Percentiles rank a stretch among this genome's conserved stretches.
Evolutionary conservation across 257 asterid species (phyloP).

Genomic region (Ajuga chamaepitys): DNA sequence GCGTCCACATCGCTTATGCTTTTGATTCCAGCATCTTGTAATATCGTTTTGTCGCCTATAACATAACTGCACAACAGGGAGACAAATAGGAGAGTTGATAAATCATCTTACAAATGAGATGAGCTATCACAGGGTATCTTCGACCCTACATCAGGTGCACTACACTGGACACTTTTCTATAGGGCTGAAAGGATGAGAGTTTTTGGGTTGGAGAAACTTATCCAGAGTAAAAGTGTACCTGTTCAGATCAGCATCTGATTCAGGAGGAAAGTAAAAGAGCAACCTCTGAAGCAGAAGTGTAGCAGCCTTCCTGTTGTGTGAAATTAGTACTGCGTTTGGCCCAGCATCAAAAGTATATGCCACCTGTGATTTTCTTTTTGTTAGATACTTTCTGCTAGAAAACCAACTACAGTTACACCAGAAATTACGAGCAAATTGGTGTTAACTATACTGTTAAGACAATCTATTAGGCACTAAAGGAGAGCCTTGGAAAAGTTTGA

Average conservation of each 20-base stretch:
- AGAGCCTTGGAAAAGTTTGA: background rate
- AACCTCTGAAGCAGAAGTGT: constrained; percentile 67
- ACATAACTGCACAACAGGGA: constrained; percentile 71
- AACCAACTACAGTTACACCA: background rate
- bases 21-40: constrained; percentile 74
- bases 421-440: background rate
- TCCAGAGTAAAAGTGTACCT: constrained; percentile 28
- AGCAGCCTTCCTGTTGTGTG: constrained; percentile 72
- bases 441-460: too few species aligned
- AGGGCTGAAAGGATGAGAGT: background rate
- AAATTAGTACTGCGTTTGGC: constrained; percentile 86
- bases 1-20: constrained; percentile 64
- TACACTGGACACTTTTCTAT: background rate
- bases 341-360: constrained; percentile 97
- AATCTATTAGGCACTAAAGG: background rate
- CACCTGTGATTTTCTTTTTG: constrained; percentile 35
- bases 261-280: constrained; percentile 80
- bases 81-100: too few species aligned
- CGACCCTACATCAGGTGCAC: too few species aligned
- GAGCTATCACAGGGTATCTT: too few species aligned
- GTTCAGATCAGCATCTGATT: constrained; percentile 62
- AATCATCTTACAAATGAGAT: constrained; percentile 22
- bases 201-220: background rate
- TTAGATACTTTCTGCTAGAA: background rate
- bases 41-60: constrained; percentile 80